A percentile compares a stretch with the other conserved stretches of the same genome.
Evolutionary conservation across 441 rosid genomes (phyloP).

Genomic region (Theobroma grandiflorum): DNA sequence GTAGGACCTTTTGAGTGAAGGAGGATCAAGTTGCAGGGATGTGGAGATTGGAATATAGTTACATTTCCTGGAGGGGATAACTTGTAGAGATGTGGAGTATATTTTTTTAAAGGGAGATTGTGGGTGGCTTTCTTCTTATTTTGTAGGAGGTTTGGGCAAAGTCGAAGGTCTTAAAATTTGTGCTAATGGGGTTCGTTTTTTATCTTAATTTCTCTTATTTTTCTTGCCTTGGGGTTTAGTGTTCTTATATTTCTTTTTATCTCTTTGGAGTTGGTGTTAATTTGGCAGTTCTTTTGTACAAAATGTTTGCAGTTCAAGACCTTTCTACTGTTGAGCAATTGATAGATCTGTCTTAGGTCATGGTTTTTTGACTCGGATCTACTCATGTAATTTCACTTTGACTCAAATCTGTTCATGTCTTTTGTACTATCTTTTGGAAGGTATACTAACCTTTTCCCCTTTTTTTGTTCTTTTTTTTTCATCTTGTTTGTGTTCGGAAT

Average conservation of each 20-base stretch:
- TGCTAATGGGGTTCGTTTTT: constrained; percentile 25
- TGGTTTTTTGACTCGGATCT: constrained; percentile 31
- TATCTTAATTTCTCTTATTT: neutral
- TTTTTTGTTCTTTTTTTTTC: neutral
- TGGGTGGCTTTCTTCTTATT: constrained; percentile 32
- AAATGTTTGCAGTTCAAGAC: constrained; percentile 52
- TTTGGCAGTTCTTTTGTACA: constrained; percentile 51
- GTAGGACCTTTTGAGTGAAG: constrained; percentile 69
- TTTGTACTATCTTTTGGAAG: neutral
- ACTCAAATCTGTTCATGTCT: constrained; percentile 30
- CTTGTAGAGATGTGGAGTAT: constrained; percentile 33
- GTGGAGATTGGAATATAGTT: constrained; percentile 55
- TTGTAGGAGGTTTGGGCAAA: constrained; percentile 27
- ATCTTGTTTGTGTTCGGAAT: neutral
- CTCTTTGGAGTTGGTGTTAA: constrained; percentile 35
- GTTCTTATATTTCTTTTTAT: constrained; percentile 24
- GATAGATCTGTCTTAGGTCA: constrained; percentile 29
- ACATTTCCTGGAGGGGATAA: constrained; percentile 22
- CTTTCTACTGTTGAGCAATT: constrained; percentile 28
- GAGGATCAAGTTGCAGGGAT: constrained; percentile 62
- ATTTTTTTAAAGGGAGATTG: constrained; percentile 24
- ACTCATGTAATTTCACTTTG: constrained; percentile 25
- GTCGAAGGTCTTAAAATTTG: constrained; percentile 29
- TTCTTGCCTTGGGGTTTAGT: constrained; percentile 18
- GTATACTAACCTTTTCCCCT: neutral